Conservation (phyloP, 768 basidiomycete species). For the Boletellus ananas region DNA sequence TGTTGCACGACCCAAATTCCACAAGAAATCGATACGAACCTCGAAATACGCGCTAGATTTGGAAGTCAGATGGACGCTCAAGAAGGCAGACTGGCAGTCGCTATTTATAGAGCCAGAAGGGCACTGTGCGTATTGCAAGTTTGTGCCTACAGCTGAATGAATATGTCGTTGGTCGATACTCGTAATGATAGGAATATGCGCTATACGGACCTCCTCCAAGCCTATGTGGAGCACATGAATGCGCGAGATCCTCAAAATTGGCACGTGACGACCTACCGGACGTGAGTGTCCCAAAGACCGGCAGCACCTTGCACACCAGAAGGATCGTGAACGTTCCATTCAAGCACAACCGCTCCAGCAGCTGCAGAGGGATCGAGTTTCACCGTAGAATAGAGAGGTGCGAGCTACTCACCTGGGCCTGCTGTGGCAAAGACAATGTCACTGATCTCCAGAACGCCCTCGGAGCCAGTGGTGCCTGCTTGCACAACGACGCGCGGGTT, state of each 20-base stretch:
- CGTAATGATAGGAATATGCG: not conserved
- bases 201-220: constrained; percentile 26
- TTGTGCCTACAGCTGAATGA: constrained; percentile 46
- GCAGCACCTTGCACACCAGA: constrained; percentile 48
- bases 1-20: not conserved
- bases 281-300: constrained; percentile 49
- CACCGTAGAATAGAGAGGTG: not conserved
- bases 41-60: constrained; percentile 58
- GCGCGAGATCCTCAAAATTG: not conserved
- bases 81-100: constrained; percentile 59
- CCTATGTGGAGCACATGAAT: constrained; percentile 4
- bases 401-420: constrained; percentile 36
- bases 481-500: constrained; percentile 40
- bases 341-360: constrained; percentile 46
- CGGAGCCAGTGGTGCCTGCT: constrained; percentile 42
- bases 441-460: constrained; percentile 57
- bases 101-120: constrained; percentile 38
- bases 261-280: constrained; percentile 24
- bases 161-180: not conserved
- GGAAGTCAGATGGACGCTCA: constrained; percentile 58
- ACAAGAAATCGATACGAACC: constrained; percentile 31
- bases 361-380: constrained; percentile 16
- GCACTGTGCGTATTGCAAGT: constrained; percentile 44
- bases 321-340: constrained; percentile 61
- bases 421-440: constrained; percentile 60